Conservation (phyloP, 805 yeast species). For the Metschnikowia koreensis region DNA sequence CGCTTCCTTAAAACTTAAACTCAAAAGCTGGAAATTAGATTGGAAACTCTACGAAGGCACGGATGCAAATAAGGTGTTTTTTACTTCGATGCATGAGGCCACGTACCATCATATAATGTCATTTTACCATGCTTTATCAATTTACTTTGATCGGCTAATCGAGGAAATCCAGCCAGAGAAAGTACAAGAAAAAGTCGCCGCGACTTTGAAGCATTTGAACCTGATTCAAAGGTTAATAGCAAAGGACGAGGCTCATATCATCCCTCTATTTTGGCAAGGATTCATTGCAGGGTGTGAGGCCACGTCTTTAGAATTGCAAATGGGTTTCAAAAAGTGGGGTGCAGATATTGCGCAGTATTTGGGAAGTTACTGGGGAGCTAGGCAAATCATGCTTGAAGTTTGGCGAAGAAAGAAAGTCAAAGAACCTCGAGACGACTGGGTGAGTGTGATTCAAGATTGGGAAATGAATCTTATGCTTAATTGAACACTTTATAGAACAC, state of each 20-base stretch:
- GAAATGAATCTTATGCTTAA: constrained; percentile 78
- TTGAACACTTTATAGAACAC: constrained; percentile 17
- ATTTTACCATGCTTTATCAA: constrained; percentile 67
- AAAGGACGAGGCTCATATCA: constrained; percentile 54
- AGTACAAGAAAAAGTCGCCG: constrained; percentile 60
- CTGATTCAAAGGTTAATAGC: constrained; percentile 57
- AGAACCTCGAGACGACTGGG: constrained; percentile 68
- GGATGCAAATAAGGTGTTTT: constrained; percentile 29
- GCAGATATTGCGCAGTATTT: constrained; percentile 51
- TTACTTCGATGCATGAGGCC: constrained; percentile 62
- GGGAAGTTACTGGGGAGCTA: constrained; percentile 84
- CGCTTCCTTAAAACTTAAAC: constrained; percentile 40
- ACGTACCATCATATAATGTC: constrained; percentile 78
- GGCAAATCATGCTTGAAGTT: constrained; percentile 82
- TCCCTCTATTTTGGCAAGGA: constrained; percentile 86
- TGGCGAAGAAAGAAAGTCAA: constrained; percentile 71
- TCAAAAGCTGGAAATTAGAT: constrained; percentile 69
- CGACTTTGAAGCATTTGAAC: constrained; percentile 62
- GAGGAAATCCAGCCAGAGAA: constrained; percentile 52
- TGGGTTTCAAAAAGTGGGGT: constrained; percentile 72
- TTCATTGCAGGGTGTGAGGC: constrained; percentile 86
- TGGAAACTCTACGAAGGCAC: constrained; percentile 52
- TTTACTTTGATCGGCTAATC: constrained; percentile 69
- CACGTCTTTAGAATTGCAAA: constrained; percentile 53
- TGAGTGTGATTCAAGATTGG: constrained; percentile 77